Conservation (phyloP, 148 eudicot genomes). For the Hydrangea macrophylla region DNA sequence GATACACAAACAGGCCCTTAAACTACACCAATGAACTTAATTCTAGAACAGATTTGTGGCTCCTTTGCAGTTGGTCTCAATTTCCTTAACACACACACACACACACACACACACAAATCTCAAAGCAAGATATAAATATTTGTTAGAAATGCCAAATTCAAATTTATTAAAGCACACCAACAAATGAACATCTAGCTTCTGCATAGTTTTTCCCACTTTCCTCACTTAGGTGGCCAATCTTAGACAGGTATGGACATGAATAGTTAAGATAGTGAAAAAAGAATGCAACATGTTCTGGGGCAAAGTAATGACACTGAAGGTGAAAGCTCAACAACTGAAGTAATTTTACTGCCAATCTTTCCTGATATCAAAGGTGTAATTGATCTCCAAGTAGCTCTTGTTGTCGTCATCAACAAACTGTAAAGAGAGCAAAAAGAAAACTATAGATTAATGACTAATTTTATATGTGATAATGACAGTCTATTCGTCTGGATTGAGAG, state of each 20-base stretch:
- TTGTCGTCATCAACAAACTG: slow-evolving; percentile 87
- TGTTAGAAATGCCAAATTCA: neutral
- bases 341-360: slow-evolving; percentile 61
- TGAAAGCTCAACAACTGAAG: neutral
- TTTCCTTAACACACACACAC: neutral
- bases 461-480: no score
- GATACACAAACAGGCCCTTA: slow-evolving; percentile 6
- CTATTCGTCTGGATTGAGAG: no score
- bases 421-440: neutral
- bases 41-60: neutral
- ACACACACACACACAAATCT: no score
- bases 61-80: neutral
- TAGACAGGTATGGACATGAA: neutral
- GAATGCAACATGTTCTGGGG: neutral
- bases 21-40: neutral
- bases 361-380: slow-evolving; percentile 69
- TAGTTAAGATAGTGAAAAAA: neutral
- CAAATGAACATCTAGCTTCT: slow-evolving; percentile 1
- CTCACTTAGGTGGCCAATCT: neutral
- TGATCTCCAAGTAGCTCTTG: slow-evolving; percentile 75
- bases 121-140: neutral
- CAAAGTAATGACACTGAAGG: neutral
- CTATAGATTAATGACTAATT: no score
- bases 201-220: neutral
- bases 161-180: neutral